Conservation (phyloP, 441 rosid genomes). For the Erysimum pusillum region DNA sequence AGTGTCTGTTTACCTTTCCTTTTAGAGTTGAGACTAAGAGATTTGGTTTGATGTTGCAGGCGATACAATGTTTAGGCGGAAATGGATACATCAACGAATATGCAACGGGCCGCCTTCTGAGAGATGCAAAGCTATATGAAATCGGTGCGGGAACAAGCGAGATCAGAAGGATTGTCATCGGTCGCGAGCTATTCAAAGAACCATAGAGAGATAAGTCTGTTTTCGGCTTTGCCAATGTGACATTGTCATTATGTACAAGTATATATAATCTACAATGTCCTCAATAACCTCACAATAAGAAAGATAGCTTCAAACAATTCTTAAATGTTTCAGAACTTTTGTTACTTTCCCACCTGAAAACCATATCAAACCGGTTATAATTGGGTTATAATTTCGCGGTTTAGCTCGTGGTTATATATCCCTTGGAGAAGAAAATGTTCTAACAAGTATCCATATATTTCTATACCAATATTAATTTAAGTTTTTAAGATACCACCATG, state of each 20-base stretch:
- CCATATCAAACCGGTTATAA: neutral
- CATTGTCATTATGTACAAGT: conserved; percentile 28
- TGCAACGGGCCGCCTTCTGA: conserved; percentile 85
- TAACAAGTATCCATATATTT: neutral
- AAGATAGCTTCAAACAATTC: conserved; percentile 4
- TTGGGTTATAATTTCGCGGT: neutral
- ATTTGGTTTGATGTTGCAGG: conserved; percentile 62
- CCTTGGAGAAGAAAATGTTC: neutral
- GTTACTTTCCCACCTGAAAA: neutral
- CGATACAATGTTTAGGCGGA: conserved; percentile 96
- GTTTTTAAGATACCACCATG: conserved; percentile 5
- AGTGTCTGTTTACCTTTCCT: conserved; percentile 7
- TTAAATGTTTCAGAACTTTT: neutral
- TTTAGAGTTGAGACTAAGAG: neutral
- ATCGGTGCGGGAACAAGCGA: conserved; percentile 98
- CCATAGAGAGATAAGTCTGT: conserved; percentile 42
- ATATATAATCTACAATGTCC: conserved; percentile 16
- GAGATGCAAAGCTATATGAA: conserved; percentile 95
- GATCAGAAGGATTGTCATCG: conserved; percentile 90
- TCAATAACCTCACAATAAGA: conserved; percentile 13
- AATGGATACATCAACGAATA: conserved; percentile 93
- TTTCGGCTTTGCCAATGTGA: neutral
- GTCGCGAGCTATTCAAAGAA: conserved; percentile 87
- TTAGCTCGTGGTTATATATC: neutral
- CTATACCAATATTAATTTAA: neutral